These are phyloP conservation scores for Phoma herbarum DNA, from an alignment of 2,329 filamentous ascomycete species.

Conservation along the genomic window DNA sequence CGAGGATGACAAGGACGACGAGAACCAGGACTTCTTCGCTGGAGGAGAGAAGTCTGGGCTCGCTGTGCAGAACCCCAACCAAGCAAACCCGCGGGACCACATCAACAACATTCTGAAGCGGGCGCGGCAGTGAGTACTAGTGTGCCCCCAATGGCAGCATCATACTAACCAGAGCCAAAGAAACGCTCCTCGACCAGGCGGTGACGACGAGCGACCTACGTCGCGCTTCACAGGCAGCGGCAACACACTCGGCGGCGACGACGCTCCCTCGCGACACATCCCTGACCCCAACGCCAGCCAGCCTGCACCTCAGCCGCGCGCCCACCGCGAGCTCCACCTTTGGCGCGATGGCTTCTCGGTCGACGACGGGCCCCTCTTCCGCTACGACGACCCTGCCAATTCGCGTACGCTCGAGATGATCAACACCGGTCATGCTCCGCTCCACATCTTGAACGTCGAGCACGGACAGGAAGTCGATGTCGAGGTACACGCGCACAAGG, in stretches of 20 bases:
- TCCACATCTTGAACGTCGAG: slow-evolving; percentile 79
- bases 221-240: slow-evolving; percentile 74
- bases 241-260: slow-evolving; percentile 80
- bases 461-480: slow-evolving; percentile 80
- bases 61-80: slow-evolving; percentile 71
- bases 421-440: slow-evolving; percentile 76
- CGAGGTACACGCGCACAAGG: slow-evolving; percentile 76
- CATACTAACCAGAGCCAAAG: slow-evolving; percentile 52
- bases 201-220: slow-evolving; percentile 60
- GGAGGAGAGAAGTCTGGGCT: slow-evolving; percentile 86
- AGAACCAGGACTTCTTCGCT: slow-evolving; percentile 75
- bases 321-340: slow-evolving; percentile 76
- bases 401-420: slow-evolving; percentile 77
- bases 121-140: slow-evolving; percentile 53
- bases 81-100: slow-evolving; percentile 58
- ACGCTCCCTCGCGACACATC: slow-evolving; percentile 72
- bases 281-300: slow-evolving; percentile 64
- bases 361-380: slow-evolving; percentile 78
- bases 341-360: slow-evolving; percentile 89
- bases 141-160: not conserved
- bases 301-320: slow-evolving; percentile 57
- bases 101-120: slow-evolving; percentile 61
- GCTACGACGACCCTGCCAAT: slow-evolving; percentile 82
- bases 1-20: slow-evolving; percentile 67
- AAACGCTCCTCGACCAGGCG: slow-evolving; percentile 67